Evolutionary conservation across 176 grass and related monocot species (phyloP).

Genomic region (Dactylis glomerata): DNA sequence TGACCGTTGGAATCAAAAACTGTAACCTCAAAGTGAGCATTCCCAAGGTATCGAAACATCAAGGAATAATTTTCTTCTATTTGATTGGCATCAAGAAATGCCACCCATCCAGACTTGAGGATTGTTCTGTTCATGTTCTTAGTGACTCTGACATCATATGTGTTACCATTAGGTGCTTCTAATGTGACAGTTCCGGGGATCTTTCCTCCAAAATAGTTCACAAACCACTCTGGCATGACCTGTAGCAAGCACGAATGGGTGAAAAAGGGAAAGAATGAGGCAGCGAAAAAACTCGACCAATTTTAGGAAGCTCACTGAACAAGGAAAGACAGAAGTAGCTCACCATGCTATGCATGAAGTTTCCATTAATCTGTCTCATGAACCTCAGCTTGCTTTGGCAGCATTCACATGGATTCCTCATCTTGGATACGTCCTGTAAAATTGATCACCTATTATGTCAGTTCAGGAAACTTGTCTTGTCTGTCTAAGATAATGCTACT

Average conservation of each 20-base stretch:
- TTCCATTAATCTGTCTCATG: neutral
- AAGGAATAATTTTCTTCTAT: slow-evolving; percentile 42
- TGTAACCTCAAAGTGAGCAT: slow-evolving; percentile 27
- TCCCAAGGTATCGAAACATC: slow-evolving; percentile 30
- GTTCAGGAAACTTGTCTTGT: neutral
- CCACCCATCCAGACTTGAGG: slow-evolving; percentile 41
- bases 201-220: neutral
- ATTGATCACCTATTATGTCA: neutral
- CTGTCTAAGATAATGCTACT: neutral
- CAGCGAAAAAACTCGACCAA: neutral
- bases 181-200: neutral
- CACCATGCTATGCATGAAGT: neutral
- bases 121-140: neutral
- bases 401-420: neutral
- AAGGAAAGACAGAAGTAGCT: neutral
- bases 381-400: neutral
- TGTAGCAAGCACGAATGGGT: neutral
- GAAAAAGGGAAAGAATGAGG: neutral
- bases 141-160: slow-evolving; percentile 17
- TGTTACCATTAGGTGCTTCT: neutral
- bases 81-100: slow-evolving; percentile 33
- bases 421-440: neutral
- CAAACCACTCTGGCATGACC: neutral
- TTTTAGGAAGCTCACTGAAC: neutral
- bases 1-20: slow-evolving; percentile 35